phyloP scores from a whole-genome alignment of 2,329 filamentous ascomycete species.

The Pseudogymnoascus sp. region DNA sequence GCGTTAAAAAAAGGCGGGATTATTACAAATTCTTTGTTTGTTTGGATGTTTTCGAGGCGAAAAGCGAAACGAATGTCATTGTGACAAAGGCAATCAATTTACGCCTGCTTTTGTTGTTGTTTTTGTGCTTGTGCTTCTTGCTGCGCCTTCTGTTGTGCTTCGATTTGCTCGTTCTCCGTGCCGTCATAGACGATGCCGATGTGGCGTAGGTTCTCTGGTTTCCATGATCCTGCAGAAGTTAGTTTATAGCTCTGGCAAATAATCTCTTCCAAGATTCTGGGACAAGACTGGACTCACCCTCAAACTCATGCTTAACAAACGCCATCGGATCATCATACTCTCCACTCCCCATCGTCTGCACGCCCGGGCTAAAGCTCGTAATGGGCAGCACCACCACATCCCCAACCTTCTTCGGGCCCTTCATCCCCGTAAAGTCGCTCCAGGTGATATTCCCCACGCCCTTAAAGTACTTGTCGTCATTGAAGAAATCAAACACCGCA shows the following conservation, averaged over 20 bases:
- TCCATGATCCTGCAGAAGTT: conserved; percentile 58
- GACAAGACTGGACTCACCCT: conserved; percentile 54
- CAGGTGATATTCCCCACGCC: conserved; percentile 69
- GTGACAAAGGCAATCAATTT: background rate
- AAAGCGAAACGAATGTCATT: background rate
- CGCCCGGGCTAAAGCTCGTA: conserved; percentile 93
- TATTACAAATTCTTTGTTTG: background rate
- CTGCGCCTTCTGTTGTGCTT: background rate
- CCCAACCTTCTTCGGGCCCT: conserved; percentile 73
- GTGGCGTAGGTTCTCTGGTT: conserved; percentile 63
- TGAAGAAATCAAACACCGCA: conserved; percentile 85
- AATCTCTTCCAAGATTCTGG: background rate
- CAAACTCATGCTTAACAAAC: conserved; percentile 94
- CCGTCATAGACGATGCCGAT: conserved; percentile 44
- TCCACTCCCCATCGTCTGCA: conserved; percentile 84
- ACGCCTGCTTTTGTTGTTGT: background rate
- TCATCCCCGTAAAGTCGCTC: conserved; percentile 84
- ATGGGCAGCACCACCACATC: conserved; percentile 93
- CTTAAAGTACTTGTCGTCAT: conserved; percentile 82
- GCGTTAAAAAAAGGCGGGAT: background rate
- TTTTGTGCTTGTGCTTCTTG: background rate
- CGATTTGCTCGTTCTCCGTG: conserved; percentile 6
- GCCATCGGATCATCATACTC: conserved; percentile 91
- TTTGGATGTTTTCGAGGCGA: background rate
- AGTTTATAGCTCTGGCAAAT: background rate